These are phyloP conservation scores for Gilbertella persicaria DNA, from an alignment of 371 early-diverging fungal species.

Conservation along the genomic window DNA sequence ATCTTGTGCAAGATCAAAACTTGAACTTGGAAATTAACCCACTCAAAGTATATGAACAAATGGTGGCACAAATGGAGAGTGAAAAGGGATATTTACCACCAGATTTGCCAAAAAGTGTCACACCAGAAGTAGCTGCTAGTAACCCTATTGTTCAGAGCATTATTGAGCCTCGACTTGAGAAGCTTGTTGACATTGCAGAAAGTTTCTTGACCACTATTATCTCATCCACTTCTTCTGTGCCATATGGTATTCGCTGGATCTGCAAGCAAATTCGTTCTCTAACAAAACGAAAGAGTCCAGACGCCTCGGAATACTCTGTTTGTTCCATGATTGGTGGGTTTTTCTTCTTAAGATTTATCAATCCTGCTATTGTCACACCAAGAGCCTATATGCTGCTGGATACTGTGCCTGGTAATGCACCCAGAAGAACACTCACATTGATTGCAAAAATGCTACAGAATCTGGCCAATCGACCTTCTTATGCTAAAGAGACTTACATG, in stretches of 20 bases:
- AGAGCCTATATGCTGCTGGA: slow-evolving; percentile 94
- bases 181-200: slow-evolving; percentile 85
- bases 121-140: slow-evolving; percentile 76
- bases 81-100: slow-evolving; percentile 61
- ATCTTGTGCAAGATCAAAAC: slow-evolving; percentile 69
- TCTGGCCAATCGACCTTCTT: slow-evolving; percentile 89
- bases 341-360: slow-evolving; percentile 95
- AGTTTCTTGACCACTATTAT: slow-evolving; percentile 85
- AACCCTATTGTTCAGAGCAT: slow-evolving; percentile 83
- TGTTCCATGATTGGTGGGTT: slow-evolving; percentile 97
- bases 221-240: slow-evolving; percentile 76
- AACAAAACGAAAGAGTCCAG: slow-evolving; percentile 90
- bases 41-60: slow-evolving; percentile 81
- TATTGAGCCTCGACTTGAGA: slow-evolving; percentile 79
- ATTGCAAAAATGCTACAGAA: slow-evolving; percentile 92
- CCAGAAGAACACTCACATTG: slow-evolving; percentile 88
- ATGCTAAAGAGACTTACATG: slow-evolving; percentile 92
- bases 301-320: slow-evolving; percentile 84
- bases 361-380: slow-evolving; percentile 96
- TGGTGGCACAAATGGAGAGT: slow-evolving; percentile 73
- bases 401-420: slow-evolving; percentile 74
- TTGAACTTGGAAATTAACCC: slow-evolving; percentile 90
- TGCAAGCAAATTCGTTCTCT: slow-evolving; percentile 95
- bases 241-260: slow-evolving; percentile 98
- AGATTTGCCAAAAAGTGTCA: slow-evolving; percentile 71